Evolutionary conservation across 768 basidiomycete genomes (phyloP).

Genomic region (Pisolithus orientalis): DNA sequence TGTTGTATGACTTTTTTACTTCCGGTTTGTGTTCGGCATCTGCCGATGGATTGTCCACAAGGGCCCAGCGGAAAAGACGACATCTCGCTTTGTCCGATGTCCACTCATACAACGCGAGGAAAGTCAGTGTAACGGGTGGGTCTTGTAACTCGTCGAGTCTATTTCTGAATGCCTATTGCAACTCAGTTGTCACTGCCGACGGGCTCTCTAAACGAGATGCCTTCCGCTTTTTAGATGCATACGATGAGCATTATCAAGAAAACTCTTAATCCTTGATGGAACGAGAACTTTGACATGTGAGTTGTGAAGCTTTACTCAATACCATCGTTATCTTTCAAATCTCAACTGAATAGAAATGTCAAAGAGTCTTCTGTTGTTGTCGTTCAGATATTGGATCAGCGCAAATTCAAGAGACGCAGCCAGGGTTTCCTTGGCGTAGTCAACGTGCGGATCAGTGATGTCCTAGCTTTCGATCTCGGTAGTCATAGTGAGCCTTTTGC

Average conservation of each 20-base stretch:
- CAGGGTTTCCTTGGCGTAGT: slow-evolving; percentile 98
- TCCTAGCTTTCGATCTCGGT: slow-evolving; percentile 85
- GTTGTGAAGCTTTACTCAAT: slow-evolving; percentile 17
- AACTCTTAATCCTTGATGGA: slow-evolving; percentile 93
- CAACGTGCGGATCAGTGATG: slow-evolving; percentile 87
- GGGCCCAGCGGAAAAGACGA: too few species aligned
- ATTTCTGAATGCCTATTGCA: slow-evolving; percentile 3
- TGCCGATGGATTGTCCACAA: not conserved
- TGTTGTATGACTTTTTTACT: slow-evolving; percentile 4
- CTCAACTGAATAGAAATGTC: slow-evolving; percentile 56
- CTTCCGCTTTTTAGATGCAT: slow-evolving; percentile 92
- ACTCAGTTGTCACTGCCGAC: slow-evolving; percentile 88
- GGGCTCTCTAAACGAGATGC: slow-evolving; percentile 91
- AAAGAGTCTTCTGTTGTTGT: slow-evolving; percentile 99
- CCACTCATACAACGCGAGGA: slow-evolving; percentile 44
- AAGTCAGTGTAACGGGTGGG: slow-evolving; percentile 74
- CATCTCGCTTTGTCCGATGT: slow-evolving; percentile 13
- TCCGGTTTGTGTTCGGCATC: not conserved
- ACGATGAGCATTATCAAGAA: slow-evolving; percentile 97
- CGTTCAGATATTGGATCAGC: slow-evolving; percentile 98
- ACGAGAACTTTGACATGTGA: slow-evolving; percentile 96
- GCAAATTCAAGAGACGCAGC: slow-evolving; percentile 97
- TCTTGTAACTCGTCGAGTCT: slow-evolving; percentile 1
- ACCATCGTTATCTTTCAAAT: slow-evolving; percentile 1
- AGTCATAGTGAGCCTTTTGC: slow-evolving; percentile 73